Evolutionary conservation across 139 green algal species (phyloP), one percentile per base, ranked within the genome.

Genomic region (Micractinium conductrix): DNA sequence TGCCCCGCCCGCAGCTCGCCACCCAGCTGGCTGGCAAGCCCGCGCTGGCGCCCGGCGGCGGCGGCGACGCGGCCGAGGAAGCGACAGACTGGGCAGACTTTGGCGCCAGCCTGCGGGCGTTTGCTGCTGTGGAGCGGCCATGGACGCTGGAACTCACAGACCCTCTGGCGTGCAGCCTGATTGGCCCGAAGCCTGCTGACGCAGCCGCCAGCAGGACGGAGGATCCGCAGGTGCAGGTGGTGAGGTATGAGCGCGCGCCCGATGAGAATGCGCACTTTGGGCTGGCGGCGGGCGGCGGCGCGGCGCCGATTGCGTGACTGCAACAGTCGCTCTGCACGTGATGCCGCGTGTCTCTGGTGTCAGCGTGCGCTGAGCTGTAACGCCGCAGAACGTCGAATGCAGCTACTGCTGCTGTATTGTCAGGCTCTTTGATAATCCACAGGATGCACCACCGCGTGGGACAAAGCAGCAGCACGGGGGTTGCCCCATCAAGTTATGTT

Each of bases 81-180:
- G 44, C 73, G n/a, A 12, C 48, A 0, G 78, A 83, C 2, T 89
- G 80, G 74, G 40, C 21, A 0, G 40, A 53, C 12, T 90, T 89
- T 69, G 62, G 81, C 14, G 73, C 38, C 0, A 70, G 60, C 40
- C 58, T 92, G 33, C 88, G 81, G 37, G 80, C 83, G 35, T 63
- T 75, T 82, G 58, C 76, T 33, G 42, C 40, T 3, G 35, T 92
- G 50, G 78, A 90, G 76, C 68, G 58, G 28, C 71, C 81, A 6
- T 95, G 92, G 92, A 93, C 89, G 0, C 74, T 95, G 33, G 67
- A 91, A 28, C 16, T 95, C 7, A 80, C 73, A 21, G 92, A 95
- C 60, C 87, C 92, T 1, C 71, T 95, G 50, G 86, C 91, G 30
- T 95, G 94, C 83, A 93, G 88, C 26, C 93, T 94, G 44, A 87